Base-by-base conservation (phyloP, 179 eudicot genomes). In the Beta corolliflora region DNA sequence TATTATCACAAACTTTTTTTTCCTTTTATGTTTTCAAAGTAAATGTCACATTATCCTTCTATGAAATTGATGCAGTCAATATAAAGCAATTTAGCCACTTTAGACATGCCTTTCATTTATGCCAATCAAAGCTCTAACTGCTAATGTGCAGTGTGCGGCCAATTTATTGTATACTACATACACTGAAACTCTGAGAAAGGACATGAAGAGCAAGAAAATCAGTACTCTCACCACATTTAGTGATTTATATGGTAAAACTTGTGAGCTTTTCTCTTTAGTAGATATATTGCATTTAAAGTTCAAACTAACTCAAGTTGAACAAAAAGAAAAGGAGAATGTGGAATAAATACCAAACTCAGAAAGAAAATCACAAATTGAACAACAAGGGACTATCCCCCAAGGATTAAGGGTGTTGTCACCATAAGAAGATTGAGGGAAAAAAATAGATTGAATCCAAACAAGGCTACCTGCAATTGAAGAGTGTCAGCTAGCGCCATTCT, bases 381-480 rank as follows among this genome's bases (percentile, higher is more conserved):
- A 69, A 69, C 52, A 4, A 69, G 44, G 50, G 5, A 69, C 9
- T 58, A 18, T 41, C 21, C 11, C 50, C 71, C 36, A 61, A 67
- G 70, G 13, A 29, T 52, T 15, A 13, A 80, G 31, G 29, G 16
- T 16, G 13, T 8, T 9, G 1, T 25, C 53, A 31, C 31, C n/a
- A 52, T 13, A 65, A 21, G 15, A 58, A 45, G 68, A 74, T 48
- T 55, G 29, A 67, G 18, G 5, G 4, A 16, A 13, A 5, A 48
- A 58, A 44, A 18, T 48, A 25, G 29, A 18, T 54, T 59, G 19
- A 31, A 48, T 54, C 61, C 5, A 61, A 77, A 29, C 23, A 46
- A 3, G 15, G 61, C 72, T 88, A 97, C 99, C 99, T 94, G 99
- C 88, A 94, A 58, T 75, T 92, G 98, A 89, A 97, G 98, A 83